phyloP scores from a whole-genome alignment of 2,329 filamentous ascomycete genomes.

The Curvularia spicifera region DNA sequence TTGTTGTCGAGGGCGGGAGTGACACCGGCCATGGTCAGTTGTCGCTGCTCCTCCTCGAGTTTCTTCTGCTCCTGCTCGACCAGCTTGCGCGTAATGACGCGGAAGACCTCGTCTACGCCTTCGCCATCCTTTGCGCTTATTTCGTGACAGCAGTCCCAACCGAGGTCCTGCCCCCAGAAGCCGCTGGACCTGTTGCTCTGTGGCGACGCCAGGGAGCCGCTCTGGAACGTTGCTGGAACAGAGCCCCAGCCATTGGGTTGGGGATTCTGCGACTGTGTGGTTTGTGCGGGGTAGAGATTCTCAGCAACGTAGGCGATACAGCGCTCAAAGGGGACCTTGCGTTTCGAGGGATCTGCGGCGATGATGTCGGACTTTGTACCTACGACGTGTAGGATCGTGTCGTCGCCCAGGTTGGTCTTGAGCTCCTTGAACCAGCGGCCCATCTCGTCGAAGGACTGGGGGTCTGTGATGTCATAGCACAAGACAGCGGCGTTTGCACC shows the following conservation, averaged over 20 bases:
- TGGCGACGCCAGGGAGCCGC: conserved; percentile 53
- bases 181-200: conserved; percentile 66
- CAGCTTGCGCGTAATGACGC: conserved; percentile 84
- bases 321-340: conserved; percentile 90
- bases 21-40: conserved; percentile 52
- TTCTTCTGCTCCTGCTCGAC: conserved; percentile 72
- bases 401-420: conserved; percentile 74
- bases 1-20: conserved; percentile 52
- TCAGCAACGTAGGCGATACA: conserved; percentile 96
- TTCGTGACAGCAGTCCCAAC: conserved; percentile 97
- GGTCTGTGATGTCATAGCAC: conserved; percentile 92
- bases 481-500: conserved; percentile 92
- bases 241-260: conserved; percentile 36
- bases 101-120: conserved; percentile 95
- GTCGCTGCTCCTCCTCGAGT: conserved; percentile 58
- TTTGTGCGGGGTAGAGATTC: conserved; percentile 77
- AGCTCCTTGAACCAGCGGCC: conserved; percentile 88
- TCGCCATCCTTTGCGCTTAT: conserved; percentile 93
- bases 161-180: conserved; percentile 90
- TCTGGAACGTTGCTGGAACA: conserved; percentile 47
- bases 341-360: conserved; percentile 75
- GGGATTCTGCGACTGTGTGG: conserved; percentile 25
- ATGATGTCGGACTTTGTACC: conserved; percentile 83
- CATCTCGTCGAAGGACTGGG: conserved; percentile 87
- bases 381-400: conserved; percentile 90